A percentile compares a stretch with the other conserved stretches of the same genome.
phyloP scores from a whole-genome alignment of 305 asterid species.

The Coffea humblotiana region DNA sequence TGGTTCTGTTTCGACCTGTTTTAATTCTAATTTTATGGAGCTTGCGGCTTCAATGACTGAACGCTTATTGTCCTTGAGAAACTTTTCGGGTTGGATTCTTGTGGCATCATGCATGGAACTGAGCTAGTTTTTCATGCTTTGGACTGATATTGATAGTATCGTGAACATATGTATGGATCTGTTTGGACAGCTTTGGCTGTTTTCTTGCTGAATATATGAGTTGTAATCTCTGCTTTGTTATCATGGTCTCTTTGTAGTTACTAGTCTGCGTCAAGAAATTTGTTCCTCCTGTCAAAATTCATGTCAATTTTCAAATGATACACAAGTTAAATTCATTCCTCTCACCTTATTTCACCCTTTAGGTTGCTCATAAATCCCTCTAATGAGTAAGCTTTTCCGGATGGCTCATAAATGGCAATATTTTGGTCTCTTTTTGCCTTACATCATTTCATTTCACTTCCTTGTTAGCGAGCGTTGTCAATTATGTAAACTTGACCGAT shows the following conservation, averaged over 20 bases:
- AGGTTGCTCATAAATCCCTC: neutral
- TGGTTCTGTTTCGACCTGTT: neutral
- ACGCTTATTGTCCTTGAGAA: neutral
- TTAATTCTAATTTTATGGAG: no score
- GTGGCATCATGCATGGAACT: neutral
- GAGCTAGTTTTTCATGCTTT: neutral
- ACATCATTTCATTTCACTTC: neutral
- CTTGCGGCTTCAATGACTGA: no score
- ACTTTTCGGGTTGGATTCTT: neutral
- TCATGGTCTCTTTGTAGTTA: neutral
- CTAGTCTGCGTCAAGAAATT: no score
- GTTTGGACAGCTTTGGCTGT: neutral
- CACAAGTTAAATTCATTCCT: neutral
- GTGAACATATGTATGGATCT: no score
- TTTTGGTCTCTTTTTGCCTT: no score
- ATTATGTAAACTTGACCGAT: no score
- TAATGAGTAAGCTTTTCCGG: no score
- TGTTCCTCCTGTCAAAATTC: neutral
- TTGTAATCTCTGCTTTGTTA: no score
- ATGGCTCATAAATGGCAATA: neutral
- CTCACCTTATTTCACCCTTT: neutral
- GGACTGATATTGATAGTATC: neutral
- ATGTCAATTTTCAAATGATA: neutral
- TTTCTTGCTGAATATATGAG: no score
- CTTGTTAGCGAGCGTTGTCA: no score